These are phyloP conservation scores for Kandelia obovata DNA, from an alignment of 345 rosid species.

Conservation along the genomic window DNA sequence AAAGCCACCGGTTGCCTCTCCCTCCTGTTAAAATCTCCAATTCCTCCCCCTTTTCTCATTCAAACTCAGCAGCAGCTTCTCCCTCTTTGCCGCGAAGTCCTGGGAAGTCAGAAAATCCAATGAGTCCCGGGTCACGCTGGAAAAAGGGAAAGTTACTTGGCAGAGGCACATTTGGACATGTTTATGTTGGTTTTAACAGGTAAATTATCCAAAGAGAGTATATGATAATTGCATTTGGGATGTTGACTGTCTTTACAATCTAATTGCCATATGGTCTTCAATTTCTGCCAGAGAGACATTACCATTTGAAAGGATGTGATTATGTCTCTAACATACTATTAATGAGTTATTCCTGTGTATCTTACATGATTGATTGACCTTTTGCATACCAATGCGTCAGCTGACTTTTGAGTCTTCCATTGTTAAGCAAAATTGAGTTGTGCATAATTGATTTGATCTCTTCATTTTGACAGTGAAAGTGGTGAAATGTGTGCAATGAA, in stretches of 20 bases:
- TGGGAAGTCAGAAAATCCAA: conserved; percentile 70
- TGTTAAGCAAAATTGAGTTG: neutral
- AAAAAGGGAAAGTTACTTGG: conserved; percentile 72
- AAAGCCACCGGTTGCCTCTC: conserved; percentile 86
- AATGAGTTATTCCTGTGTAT: neutral
- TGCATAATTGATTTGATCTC: neutral
- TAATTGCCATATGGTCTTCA: neutral
- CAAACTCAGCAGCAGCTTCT: conserved; percentile 84
- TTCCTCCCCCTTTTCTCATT: conserved; percentile 76
- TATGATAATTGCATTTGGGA: neutral
- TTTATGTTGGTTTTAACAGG: conserved; percentile 76
- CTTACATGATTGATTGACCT: neutral
- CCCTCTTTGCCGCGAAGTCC: conserved; percentile 98
- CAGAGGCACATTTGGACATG: conserved; percentile 83
- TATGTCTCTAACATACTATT: neutral
- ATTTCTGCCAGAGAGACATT: neutral
- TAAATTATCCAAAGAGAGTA: conserved; percentile 2
- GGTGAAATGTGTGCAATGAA: conserved; percentile 93
- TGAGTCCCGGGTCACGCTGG: conserved; percentile 66
- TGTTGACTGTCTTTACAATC: neutral
- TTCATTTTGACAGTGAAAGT: conserved; percentile 45
- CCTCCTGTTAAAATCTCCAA: conserved; percentile 71
- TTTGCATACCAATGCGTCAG: neutral
- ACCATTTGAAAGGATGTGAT: neutral
- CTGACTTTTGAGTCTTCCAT: neutral